These are phyloP conservation scores for Detonula confervacea DNA, from an alignment of 352 stramenopile genomes.

Conservation along the genomic window DNA sequence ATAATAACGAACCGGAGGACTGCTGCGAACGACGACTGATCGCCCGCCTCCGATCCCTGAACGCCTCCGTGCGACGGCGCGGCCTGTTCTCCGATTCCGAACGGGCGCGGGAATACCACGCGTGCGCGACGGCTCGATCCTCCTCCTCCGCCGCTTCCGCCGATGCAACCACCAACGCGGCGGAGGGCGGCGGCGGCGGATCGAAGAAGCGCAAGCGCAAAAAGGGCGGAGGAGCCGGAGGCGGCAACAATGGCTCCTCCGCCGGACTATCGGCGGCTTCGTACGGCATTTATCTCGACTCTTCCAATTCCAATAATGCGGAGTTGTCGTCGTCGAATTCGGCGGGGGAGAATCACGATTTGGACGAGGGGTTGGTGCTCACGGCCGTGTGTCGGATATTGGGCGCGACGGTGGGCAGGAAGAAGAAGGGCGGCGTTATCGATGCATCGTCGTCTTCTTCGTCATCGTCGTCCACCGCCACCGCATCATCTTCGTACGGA, in stretches of 20 bases:
- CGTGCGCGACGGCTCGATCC: conserved; percentile 7
- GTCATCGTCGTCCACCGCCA: too few relatives aligned
- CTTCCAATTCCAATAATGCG: conserved; percentile 11
- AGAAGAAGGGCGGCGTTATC: conserved; percentile 12
- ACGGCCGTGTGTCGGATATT: conserved; percentile 48
- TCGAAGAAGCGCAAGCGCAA: conserved; percentile 34
- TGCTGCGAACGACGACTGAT: conserved; percentile 31
- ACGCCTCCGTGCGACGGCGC: conserved; percentile 28
- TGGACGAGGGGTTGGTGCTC: conserved; percentile 46
- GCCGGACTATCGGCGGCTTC: conserved; percentile 27
- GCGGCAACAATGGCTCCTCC: too few relatives aligned
- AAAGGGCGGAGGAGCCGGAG: conserved; percentile 13
- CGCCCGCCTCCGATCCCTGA: conserved; percentile 8
- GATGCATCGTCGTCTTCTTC: not conserved
- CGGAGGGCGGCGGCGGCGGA: not conserved
- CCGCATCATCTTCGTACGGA: not conserved
- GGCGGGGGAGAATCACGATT: conserved; percentile 8
- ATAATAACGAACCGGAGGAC: conserved; percentile 11
- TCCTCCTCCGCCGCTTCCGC: not conserved
- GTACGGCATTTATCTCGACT: conserved; percentile 52
- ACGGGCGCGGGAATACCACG: conserved; percentile 8
- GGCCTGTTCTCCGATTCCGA: conserved; percentile 33
- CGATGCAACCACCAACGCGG: not conserved
- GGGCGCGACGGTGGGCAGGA: conserved; percentile 36
- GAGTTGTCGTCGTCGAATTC: not conserved